Evolutionary conservation across 805 yeast genomes (phyloP).

Genomic region (Wickerhamomyces sydowiorum): DNA sequence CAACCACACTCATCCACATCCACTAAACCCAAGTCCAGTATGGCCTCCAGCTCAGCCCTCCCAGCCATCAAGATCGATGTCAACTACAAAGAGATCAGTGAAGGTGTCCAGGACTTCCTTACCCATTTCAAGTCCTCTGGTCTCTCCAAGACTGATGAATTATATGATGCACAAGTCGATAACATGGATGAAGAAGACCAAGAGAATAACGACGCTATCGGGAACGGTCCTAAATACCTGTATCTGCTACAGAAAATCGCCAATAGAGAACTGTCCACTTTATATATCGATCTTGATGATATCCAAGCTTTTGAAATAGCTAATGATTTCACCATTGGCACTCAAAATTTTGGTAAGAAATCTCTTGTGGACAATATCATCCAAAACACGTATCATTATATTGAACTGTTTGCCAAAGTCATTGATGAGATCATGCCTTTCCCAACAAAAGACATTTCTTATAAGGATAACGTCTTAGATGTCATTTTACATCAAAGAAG

Average conservation of each 20-base stretch:
- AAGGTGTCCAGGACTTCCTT: slow-evolving; percentile 58
- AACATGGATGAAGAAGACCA: slow-evolving; percentile 20
- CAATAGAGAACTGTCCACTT: slow-evolving; percentile 68
- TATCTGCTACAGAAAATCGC: slow-evolving; percentile 70
- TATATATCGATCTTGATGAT: slow-evolving; percentile 81
- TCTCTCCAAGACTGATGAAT: slow-evolving; percentile 23
- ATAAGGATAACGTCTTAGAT: slow-evolving; percentile 87
- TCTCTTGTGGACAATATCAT: slow-evolving; percentile 52
- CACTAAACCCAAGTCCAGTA: no score
- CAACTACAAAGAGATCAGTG: slow-evolving; percentile 63
- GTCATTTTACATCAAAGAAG: slow-evolving; percentile 88
- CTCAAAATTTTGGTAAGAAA: slow-evolving; percentile 17
- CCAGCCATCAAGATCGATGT: slow-evolving; percentile 67
- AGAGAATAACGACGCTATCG: slow-evolving; percentile 13
- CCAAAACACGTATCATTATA: slow-evolving; percentile 72
- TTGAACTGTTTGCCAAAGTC: slow-evolving; percentile 68
- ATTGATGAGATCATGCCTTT: slow-evolving; percentile 82
- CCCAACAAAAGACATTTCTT: slow-evolving; percentile 75
- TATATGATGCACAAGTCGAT: slow-evolving; percentile 30
- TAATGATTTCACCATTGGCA: slow-evolving; percentile 24
- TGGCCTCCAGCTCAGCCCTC: slow-evolving; percentile 27
- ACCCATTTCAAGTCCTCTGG: slow-evolving; percentile 52
- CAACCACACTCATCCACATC: neutral
- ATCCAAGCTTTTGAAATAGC: slow-evolving; percentile 60
- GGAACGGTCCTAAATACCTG: slow-evolving; percentile 68